Evolutionary conservation across 371 early-diverging fungal species (phyloP).

Genomic region (Batkoa obscura): DNA sequence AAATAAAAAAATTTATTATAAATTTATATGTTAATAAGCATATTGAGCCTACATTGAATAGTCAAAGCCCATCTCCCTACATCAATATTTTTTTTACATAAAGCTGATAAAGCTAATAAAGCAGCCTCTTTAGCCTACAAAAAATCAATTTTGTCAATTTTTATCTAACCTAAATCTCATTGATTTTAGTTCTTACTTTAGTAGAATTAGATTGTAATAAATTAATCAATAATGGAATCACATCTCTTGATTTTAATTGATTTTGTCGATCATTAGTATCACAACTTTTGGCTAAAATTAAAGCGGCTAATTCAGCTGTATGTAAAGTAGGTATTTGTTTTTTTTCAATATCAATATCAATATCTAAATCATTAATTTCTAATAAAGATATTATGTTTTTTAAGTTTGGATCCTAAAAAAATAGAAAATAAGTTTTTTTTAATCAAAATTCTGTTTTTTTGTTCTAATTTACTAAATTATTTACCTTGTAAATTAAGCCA

Average conservation of each 20-base stretch:
- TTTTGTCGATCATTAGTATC: conserved; percentile 36
- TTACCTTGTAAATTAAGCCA: conserved; percentile 34
- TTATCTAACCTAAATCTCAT: too few relatives aligned
- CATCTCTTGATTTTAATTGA: conserved; percentile 33
- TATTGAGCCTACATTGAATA: too few relatives aligned
- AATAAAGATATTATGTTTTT: too few relatives aligned
- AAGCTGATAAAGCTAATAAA: conserved; percentile 46
- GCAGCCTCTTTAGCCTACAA: conserved; percentile 55
- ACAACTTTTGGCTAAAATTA: conserved; percentile 42
- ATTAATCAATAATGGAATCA: conserved; percentile 32
- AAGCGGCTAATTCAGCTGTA: conserved; percentile 39
- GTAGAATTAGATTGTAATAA: conserved; percentile 31
- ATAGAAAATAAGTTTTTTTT: too few relatives aligned
- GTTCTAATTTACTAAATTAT: too few relatives aligned
- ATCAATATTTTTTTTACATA: conserved; percentile 40
- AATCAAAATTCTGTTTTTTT: too few relatives aligned
- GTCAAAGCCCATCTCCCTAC: too few relatives aligned
- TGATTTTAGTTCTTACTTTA: too few relatives aligned
- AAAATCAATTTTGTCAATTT: neutral
- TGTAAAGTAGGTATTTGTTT: neutral
- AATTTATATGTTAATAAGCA: conserved; percentile 10
- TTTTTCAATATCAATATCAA: too few relatives aligned
- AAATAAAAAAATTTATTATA: too few relatives aligned
- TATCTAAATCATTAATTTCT: too few relatives aligned
- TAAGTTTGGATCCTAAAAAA: too few relatives aligned